Evolutionary conservation across 768 basidiomycete genomes (phyloP).

Genomic region (Tricholoma sp.): DNA sequence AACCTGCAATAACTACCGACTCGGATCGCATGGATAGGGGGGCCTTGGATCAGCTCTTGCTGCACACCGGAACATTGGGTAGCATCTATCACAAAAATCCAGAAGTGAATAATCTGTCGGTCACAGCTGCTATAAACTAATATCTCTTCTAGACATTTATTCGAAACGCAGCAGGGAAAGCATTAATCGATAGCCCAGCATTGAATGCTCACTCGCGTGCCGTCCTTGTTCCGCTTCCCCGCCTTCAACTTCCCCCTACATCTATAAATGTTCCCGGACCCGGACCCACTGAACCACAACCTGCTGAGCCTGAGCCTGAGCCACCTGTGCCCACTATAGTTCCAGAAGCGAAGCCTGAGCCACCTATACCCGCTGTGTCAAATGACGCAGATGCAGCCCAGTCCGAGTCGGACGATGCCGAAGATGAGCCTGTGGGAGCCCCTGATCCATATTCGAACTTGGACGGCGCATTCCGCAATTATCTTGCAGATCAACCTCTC

Average conservation of each 20-base stretch:
- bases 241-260: conserved; percentile 41
- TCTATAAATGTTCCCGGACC: conserved; percentile 55
- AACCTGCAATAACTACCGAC: conserved; percentile 96
- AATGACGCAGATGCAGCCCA: conserved; percentile 20
- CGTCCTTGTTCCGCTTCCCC: conserved; percentile 58
- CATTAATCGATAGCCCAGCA: conserved; percentile 83
- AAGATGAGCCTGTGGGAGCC: conserved; percentile 32
- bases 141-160: conserved; percentile 73
- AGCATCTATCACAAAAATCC: conserved; percentile 99
- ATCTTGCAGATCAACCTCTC: conserved; percentile 66
- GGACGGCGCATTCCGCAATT: conserved; percentile 70
- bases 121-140: neutral
- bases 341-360: conserved; percentile 26
- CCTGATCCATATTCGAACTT: conserved; percentile 82
- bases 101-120: conserved; percentile 44
- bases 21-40: conserved; percentile 97
- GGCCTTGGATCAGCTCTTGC: conserved; percentile 86
- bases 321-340: conserved; percentile 21
- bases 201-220: conserved; percentile 77
- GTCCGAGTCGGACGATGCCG: conserved; percentile 31
- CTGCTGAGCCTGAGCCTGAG: conserved; percentile 16
- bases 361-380: conserved; percentile 25
- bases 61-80: conserved; percentile 91
- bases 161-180: conserved; percentile 78
- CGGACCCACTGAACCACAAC: conserved; percentile 49